A percentile compares a stretch with the other conserved stretches of the same genome.
Conservation (phyloP, 371 early-diverging fungal species). For the Mortierella sp. region DNA sequence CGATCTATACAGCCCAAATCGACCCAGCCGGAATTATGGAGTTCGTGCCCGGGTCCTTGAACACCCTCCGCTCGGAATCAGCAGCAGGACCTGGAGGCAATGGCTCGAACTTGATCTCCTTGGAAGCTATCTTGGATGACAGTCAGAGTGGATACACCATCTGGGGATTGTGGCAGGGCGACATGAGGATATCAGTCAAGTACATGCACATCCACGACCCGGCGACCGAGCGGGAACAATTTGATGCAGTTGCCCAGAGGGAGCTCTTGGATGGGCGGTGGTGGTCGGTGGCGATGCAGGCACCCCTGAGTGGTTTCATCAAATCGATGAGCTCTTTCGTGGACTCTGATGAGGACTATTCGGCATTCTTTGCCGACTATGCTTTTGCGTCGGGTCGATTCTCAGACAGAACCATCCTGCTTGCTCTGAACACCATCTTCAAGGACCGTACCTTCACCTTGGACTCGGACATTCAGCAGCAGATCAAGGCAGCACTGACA, state of each 20-base stretch:
- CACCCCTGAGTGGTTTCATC: constrained; percentile 37
- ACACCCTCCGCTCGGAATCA: constrained; percentile 27
- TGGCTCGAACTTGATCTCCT: constrained; percentile 22
- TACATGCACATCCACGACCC: constrained; percentile 52
- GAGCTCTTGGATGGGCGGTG: constrained; percentile 42
- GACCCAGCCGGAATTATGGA: constrained; percentile 33
- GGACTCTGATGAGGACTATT: constrained; percentile 30
- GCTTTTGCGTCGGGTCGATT: constrained; percentile 50
- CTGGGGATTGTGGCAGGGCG: constrained; percentile 52
- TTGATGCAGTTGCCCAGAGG: constrained; percentile 17
- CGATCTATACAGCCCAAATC: constrained; percentile 38
- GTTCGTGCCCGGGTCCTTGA: constrained; percentile 26
- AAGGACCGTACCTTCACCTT: constrained; percentile 17
- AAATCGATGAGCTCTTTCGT: constrained; percentile 46
- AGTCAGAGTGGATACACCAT: constrained; percentile 40
- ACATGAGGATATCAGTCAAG: constrained; percentile 25
- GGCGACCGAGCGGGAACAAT: constrained; percentile 28
- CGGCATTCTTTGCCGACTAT: constrained; percentile 44
- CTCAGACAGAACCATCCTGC: constrained; percentile 43
- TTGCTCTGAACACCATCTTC: constrained; percentile 24
- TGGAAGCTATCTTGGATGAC: constrained; percentile 24
- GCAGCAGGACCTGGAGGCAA: constrained; percentile 25
- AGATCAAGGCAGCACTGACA: constrained; percentile 23
- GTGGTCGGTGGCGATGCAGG: constrained; percentile 56
- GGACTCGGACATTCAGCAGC: constrained; percentile 24